Evolutionary conservation across 208 protist genomes (phyloP).

Genomic region (Leishmania amazonensis): DNA sequence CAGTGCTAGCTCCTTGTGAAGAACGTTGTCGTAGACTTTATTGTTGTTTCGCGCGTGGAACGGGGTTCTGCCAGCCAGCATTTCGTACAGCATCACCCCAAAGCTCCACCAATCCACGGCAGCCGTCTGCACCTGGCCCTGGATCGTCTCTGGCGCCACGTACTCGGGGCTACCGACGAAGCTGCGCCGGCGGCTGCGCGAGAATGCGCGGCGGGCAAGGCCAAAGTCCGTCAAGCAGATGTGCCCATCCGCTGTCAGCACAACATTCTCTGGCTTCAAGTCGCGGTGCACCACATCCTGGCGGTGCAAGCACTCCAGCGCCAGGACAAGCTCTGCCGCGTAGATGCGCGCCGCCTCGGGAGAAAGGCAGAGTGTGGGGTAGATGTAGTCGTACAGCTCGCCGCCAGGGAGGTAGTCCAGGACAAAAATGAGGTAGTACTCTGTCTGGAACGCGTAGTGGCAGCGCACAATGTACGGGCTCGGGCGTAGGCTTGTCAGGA

Average conservation of each 20-base stretch:
- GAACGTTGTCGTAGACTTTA: constrained; percentile 79
- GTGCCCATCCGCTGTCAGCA: constrained; percentile 84
- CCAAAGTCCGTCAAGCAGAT: constrained; percentile 89
- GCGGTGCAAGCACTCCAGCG: constrained; percentile 88
- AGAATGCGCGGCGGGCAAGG: constrained; percentile 79
- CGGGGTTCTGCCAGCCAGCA: constrained; percentile 89
- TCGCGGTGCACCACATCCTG: constrained; percentile 89
- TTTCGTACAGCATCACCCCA: constrained; percentile 96
- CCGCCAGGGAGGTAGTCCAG: constrained; percentile 95
- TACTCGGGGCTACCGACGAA: constrained; percentile 93
- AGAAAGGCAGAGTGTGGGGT: constrained; percentile 57
- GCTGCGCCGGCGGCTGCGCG: constrained; percentile 60
- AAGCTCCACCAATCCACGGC: constrained; percentile 97
- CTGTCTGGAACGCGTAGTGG: constrained; percentile 89
- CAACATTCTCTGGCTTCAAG: constrained; percentile 92
- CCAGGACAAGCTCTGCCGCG: constrained; percentile 90
- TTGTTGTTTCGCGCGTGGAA: constrained; percentile 92
- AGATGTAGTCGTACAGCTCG: constrained; percentile 94
- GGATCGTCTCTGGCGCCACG: constrained; percentile 92
- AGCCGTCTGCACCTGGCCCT: constrained; percentile 86
- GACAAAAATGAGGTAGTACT: constrained; percentile 89
- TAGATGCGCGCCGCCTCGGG: constrained; percentile 78
- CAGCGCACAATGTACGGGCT: constrained; percentile 91
- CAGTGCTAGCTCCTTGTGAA: constrained; percentile 55
- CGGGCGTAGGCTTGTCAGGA: constrained; percentile 71